phyloP scores from a whole-genome alignment of 2,329 filamentous ascomycete genomes.

The Paecilomyces dactylethromorphus region DNA sequence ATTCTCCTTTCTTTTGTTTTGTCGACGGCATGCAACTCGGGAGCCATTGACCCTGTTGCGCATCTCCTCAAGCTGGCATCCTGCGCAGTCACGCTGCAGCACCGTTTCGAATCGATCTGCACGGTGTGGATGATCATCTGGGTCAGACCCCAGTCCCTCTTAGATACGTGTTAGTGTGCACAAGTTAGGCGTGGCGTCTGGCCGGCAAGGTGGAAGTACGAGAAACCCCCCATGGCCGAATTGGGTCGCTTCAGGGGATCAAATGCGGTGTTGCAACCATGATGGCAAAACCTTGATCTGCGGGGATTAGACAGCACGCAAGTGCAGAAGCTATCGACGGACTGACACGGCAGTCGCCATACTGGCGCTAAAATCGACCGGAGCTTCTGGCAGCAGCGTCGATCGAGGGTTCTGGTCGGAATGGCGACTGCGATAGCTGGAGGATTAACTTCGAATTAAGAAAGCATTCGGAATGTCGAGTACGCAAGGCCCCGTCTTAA shows the following conservation, averaged over 20 bases:
- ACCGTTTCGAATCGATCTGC: not conserved
- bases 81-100: not conserved
- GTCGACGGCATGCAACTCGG: not conserved
- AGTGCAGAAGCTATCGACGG: not conserved
- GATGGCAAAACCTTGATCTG: not conserved
- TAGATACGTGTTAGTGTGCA: not conserved
- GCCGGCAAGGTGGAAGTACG: not conserved
- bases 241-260: not conserved
- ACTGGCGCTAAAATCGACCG: not conserved
- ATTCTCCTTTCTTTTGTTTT: not conserved
- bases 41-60: not conserved
- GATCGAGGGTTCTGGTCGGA: not conserved
- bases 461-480: not conserved
- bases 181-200: not conserved
- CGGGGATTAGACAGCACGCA: not conserved
- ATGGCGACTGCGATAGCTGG: not conserved
- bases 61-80: not conserved
- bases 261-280: not conserved
- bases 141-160: not conserved
- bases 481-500: not conserved
- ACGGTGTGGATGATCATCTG: not conserved
- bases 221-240: not conserved
- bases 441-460: not conserved
- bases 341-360: not conserved
- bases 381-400: not conserved